phyloP scores from a whole-genome alignment of 2,329 filamentous ascomycete genomes.

The Nemania sp. region DNA sequence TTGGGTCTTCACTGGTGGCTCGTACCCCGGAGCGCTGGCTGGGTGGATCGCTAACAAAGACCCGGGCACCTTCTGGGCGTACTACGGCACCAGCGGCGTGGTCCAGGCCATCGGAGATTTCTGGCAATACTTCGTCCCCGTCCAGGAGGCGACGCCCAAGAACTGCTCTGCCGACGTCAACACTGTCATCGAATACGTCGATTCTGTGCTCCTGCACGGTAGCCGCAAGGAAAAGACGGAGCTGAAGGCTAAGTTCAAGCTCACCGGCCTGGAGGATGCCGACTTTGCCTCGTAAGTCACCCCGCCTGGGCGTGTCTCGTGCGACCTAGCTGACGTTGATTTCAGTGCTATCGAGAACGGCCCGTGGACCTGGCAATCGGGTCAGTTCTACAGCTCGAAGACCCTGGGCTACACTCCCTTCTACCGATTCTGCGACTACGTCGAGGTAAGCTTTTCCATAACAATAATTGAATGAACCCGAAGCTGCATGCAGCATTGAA shows the following conservation, averaged over 20 bases:
- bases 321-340: neutral
- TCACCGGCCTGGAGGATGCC: constrained; percentile 50
- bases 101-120: constrained; percentile 57
- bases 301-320: neutral
- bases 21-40: constrained; percentile 59
- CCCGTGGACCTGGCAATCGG: constrained; percentile 62
- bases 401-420: constrained; percentile 51
- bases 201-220: constrained; percentile 49
- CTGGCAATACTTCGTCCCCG: constrained; percentile 60
- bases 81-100: constrained; percentile 59
- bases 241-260: constrained; percentile 56
- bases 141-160: constrained; percentile 57
- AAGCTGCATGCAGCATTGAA: neutral
- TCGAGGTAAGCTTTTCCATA: constrained; percentile 42
- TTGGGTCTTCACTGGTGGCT: constrained; percentile 60
- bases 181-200: constrained; percentile 57
- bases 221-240: constrained; percentile 45
- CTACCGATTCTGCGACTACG: constrained; percentile 54
- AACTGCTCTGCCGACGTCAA: constrained; percentile 61
- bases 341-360: constrained; percentile 54
- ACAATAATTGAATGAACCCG: too few species aligned
- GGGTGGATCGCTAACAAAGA: constrained; percentile 56
- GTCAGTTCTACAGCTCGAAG: constrained; percentile 52
- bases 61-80: constrained; percentile 63
- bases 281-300: constrained; percentile 48